Base-by-base conservation (phyloP, 2,329 filamentous ascomycete genomes). In the Aureobasidium sp. region DNA sequence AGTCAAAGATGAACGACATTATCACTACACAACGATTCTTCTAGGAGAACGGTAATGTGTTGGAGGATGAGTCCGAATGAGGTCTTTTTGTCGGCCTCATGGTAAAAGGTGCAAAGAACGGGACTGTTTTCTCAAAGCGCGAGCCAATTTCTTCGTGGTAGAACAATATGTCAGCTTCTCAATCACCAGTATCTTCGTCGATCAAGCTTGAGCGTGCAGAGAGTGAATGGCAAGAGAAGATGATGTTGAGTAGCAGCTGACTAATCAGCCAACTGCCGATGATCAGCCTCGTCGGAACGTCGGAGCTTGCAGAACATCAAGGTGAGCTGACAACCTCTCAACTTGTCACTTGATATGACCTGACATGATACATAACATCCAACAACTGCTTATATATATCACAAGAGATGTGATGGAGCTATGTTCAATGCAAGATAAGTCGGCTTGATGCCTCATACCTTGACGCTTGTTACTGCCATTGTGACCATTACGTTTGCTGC, bases 281-380 rank as follows among this genome's bases (percentile, higher is more conserved):
- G 25, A 21, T n/a, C 16, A 27, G 22, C 38, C 38, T 7, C 21
- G 22, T n/a, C 19, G 11, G 11, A 29, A 6, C 19, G 16, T 6
- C n/a, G 8, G 39, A 41, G 25, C 40, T 44, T 14, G 11, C 4
- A n/a, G 12, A 29, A 8, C 27, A 29, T 29, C 27, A 41, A 41
- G 39, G 40, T 42, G 40, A 42, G 16, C 37, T 44, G 16, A n/a
- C 25, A 44, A 44, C 4, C 25, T 19, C 17, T 6, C 4, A 2
- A 21, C n/a, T n/a, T n/a, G n/a, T 29, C 27, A 25, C 19, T 24
- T 47, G 42, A 47, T n/a, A 47, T 47, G 42, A 24, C 42, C 42
- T 47, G 42, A 47, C 42, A 35, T 12, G 17, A 7, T 35, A 29
- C 42, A 35, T 24, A 22, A 6, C 35, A 21, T n/a, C 12, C 27